Conservation (phyloP, 257 asterid genomes). For the Mentha longifolia region DNA sequence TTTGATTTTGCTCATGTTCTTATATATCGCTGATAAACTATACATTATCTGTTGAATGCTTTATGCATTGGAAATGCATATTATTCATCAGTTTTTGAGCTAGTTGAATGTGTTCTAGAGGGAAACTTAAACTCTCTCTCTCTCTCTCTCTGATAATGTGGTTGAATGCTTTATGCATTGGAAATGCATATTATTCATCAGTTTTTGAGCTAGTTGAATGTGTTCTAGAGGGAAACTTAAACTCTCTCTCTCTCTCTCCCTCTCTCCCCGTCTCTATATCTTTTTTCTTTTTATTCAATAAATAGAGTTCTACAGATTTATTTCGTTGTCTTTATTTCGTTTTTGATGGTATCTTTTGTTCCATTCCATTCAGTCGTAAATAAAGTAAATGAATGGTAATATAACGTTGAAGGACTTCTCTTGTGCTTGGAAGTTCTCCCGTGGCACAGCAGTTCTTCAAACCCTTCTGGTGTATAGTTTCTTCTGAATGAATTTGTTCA, state of each 20-base stretch:
- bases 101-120: slow-evolving; percentile 3
- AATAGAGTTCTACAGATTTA: slow-evolving; percentile 18
- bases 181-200: too few relatives aligned
- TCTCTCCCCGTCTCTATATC: neutral
- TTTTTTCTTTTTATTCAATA: neutral
- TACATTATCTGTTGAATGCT: neutral
- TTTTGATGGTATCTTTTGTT: slow-evolving; percentile 6
- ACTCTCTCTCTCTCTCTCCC: too few relatives aligned
- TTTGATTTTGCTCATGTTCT: neutral
- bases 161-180: too few relatives aligned
- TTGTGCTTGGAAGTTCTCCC: slow-evolving; percentile 17
- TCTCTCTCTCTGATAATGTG: neutral
- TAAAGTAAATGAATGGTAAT: neutral
- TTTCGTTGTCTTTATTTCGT: neutral
- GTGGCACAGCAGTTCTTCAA: neutral
- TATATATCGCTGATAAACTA: slow-evolving; percentile 1
- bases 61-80: slow-evolving; percentile 16
- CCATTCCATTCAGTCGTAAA: neutral
- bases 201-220: too few relatives aligned
- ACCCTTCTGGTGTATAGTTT: slow-evolving; percentile 16
- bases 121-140: slow-evolving; percentile 9
- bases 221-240: too few relatives aligned
- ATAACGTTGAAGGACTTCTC: neutral
- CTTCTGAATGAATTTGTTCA: neutral
- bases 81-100: slow-evolving; percentile 11